Percentiles rank a stretch among this genome's conserved stretches.
These are phyloP conservation scores for Tulasnella sp. DNA, from an alignment of 768 basidiomycete genomes.

Conservation along the genomic window DNA sequence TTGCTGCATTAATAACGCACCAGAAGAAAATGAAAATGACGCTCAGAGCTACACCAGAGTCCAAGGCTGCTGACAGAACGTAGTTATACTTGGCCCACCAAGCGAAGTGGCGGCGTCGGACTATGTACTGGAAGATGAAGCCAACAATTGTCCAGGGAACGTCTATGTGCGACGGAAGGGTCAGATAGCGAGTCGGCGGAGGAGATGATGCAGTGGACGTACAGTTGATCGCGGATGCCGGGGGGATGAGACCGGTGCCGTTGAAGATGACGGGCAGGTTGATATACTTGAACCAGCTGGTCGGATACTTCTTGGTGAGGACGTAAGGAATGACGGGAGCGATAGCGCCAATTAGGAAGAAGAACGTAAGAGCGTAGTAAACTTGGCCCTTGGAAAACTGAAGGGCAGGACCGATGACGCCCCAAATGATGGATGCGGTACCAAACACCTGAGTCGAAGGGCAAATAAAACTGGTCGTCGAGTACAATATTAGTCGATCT, in stretches of 20 bases:
- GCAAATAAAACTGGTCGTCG: slow-evolving; percentile 12
- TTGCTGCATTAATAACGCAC: slow-evolving; percentile 22
- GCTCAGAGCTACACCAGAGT: slow-evolving; percentile 57
- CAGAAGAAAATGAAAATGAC: slow-evolving; percentile 51
- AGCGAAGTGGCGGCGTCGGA: slow-evolving; percentile 23
- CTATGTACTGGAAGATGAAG: slow-evolving; percentile 24
- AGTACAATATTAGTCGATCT: slow-evolving; percentile 15
- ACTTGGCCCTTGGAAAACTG: slow-evolving; percentile 60
- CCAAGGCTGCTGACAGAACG: slow-evolving; percentile 63
- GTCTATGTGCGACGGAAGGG: not conserved
- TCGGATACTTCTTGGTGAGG: slow-evolving; percentile 52
- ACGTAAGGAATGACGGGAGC: slow-evolving; percentile 51
- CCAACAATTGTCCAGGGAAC: slow-evolving; percentile 27
- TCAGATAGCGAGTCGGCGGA: slow-evolving; percentile 39
- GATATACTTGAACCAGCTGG: slow-evolving; percentile 52
- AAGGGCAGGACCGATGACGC: slow-evolving; percentile 69
- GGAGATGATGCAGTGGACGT: slow-evolving; percentile 59
- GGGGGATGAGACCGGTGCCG: slow-evolving; percentile 54
- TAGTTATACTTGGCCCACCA: slow-evolving; percentile 31
- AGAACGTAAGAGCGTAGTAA: slow-evolving; percentile 57
- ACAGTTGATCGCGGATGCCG: slow-evolving; percentile 60
- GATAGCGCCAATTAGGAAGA: slow-evolving; percentile 69
- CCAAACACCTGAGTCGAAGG: slow-evolving; percentile 30
- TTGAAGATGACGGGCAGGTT: slow-evolving; percentile 58
- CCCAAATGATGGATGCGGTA: slow-evolving; percentile 44